Conservation (phyloP, 768 basidiomycete species). For the Panellus pusillus region DNA sequence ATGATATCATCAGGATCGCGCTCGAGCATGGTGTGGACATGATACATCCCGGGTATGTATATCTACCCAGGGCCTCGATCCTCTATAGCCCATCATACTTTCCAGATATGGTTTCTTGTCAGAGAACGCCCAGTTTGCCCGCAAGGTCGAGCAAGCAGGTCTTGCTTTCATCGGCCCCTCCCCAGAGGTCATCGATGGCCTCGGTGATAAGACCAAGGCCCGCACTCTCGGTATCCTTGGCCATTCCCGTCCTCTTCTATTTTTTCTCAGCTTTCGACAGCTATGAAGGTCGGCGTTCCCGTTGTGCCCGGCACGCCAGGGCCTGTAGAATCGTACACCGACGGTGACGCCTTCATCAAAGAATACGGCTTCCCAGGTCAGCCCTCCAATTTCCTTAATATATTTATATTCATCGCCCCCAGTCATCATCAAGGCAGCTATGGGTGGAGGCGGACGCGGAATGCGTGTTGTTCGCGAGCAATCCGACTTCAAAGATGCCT, state of each 20-base stretch:
- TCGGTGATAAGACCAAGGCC: constrained; percentile 99
- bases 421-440: constrained; percentile 99
- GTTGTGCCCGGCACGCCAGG: constrained; percentile 99
- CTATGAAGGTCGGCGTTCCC: constrained; percentile 89
- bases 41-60: constrained; percentile 92
- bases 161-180: constrained; percentile 95
- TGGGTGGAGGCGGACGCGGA: constrained; percentile 98
- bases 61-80: background rate
- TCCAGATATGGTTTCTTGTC: constrained; percentile 93
- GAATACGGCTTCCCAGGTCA: constrained; percentile 93
- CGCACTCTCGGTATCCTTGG: constrained; percentile 68
- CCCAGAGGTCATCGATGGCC: constrained; percentile 94
- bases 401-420: background rate
- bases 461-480: constrained; percentile 98
- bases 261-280: constrained; percentile 35
- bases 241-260: constrained; percentile 11
- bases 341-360: constrained; percentile 87
- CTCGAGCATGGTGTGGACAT: constrained; percentile 98
- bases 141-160: constrained; percentile 96
- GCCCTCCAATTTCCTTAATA: constrained; percentile 15
- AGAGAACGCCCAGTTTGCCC: constrained; percentile 96
- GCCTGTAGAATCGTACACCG: constrained; percentile 75
- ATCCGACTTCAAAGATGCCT: constrained; percentile 84
- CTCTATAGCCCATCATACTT: background rate
- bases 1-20: constrained; percentile 95